Percentiles rank a stretch among this genome's conserved stretches.
Conservation (phyloP, 2,329 filamentous ascomycete genomes). For the Sclerotinia glacialis region DNA sequence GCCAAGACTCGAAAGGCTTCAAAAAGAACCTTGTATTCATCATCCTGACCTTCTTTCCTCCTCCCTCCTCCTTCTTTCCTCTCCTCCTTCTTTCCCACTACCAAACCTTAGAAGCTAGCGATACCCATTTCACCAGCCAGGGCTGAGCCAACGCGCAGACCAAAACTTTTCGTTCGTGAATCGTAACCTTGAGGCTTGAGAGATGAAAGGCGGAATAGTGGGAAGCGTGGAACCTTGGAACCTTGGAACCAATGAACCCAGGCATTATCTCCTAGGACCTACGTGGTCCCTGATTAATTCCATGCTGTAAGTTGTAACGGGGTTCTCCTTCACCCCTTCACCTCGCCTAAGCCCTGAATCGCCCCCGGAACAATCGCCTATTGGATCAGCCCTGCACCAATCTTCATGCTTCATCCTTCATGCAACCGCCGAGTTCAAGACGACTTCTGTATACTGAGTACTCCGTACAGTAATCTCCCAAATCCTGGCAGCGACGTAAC, state of each 20-base stretch:
- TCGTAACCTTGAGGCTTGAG: no score
- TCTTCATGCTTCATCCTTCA: neutral
- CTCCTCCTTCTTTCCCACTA: neutral
- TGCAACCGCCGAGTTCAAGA: neutral
- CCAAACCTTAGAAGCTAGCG: neutral
- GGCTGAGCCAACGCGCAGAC: neutral
- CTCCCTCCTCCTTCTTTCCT: no score
- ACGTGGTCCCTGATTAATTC: constrained; percentile 9
- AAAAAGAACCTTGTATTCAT: neutral
- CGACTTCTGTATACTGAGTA: no score
- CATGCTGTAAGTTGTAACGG: no score
- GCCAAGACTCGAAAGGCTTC: neutral
- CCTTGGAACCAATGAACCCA: neutral
- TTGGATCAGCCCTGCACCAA: neutral
- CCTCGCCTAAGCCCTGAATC: neutral
- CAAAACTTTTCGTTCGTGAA: neutral
- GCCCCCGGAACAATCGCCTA: neutral
- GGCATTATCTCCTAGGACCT: neutral
- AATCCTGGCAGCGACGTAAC: neutral
- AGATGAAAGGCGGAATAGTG: no score
- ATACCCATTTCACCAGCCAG: no score
- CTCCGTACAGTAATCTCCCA: neutral
- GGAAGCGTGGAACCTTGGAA: neutral
- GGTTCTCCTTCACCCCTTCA: neutral
- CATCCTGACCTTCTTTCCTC: neutral